Evolutionary conservation across 129 eudicot genomes (phyloP).

Genomic region (Heracleum sosnowskyi): DNA sequence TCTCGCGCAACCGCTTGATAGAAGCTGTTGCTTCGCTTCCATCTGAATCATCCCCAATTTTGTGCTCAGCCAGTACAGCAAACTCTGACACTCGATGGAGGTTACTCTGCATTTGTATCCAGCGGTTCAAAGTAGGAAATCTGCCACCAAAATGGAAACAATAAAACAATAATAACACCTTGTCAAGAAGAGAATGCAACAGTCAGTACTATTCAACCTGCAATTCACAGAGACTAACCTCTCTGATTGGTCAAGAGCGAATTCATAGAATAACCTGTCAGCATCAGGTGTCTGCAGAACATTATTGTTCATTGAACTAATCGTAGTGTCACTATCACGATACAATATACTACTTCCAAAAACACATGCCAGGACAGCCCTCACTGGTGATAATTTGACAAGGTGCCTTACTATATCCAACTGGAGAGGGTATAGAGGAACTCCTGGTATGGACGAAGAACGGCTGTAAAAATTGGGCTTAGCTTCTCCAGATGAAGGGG

Average conservation of each 20-base stretch:
- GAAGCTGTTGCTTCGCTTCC: constrained; percentile 38
- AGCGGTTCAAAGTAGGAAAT: constrained; percentile 96
- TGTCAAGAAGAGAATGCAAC: constrained; percentile 7
- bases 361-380: constrained; percentile 90
- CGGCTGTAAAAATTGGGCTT: constrained; percentile 60
- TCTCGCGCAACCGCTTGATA: constrained; percentile 70
- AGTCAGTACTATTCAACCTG: background rate
- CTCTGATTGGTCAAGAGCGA: constrained; percentile 98
- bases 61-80: constrained; percentile 55
- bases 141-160: constrained; percentile 29
- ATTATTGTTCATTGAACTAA: constrained; percentile 60
- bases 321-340: constrained; percentile 57
- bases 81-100: constrained; percentile 93
- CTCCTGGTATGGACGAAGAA: constrained; percentile 71
- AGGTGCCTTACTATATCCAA: constrained; percentile 90
- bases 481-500: constrained; percentile 72
- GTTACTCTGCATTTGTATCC: constrained; percentile 98
- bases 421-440: constrained; percentile 87
- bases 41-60: constrained; percentile 29
- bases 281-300: constrained; percentile 56
- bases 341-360: constrained; percentile 82
- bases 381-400: constrained; percentile 85
- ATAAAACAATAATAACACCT: constrained; percentile 9
- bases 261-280: constrained; percentile 83
- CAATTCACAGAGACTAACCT: constrained; percentile 38